phyloP scores from a whole-genome alignment of 2,329 filamentous ascomycete species.

The Pochonia chlamydosporia region DNA sequence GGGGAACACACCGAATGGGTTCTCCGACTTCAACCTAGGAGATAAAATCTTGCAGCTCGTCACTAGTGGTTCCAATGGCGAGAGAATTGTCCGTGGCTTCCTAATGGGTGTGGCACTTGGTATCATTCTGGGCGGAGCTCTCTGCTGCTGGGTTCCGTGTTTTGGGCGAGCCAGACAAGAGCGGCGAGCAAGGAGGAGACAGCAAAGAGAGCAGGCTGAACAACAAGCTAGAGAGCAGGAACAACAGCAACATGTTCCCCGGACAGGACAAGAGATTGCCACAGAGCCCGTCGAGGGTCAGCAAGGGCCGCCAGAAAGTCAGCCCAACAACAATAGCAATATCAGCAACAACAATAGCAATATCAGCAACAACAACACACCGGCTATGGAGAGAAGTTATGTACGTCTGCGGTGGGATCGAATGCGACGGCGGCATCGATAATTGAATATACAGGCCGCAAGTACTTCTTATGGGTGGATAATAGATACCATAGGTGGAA shows the following conservation, averaged over 20 bases:
- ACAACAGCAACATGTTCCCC: background rate
- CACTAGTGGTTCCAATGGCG: conserved; percentile 22
- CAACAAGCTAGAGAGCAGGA: background rate
- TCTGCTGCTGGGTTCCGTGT: conserved; percentile 29
- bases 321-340: too few species aligned
- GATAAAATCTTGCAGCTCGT: conserved; percentile 22
- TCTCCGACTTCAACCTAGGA: conserved; percentile 19
- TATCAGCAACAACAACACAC: too few species aligned
- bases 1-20: conserved; percentile 5
- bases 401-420: background rate
- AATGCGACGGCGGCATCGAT: background rate
- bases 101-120: conserved; percentile 27
- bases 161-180: conserved; percentile 15
- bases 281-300: background rate
- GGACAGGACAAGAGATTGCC: background rate
- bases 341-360: too few species aligned
- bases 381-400: background rate
- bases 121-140: conserved; percentile 23
- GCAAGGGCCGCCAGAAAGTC: too few species aligned
- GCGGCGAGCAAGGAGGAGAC: background rate
- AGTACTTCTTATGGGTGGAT: too few species aligned
- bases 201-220: background rate
- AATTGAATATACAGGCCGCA: too few species aligned
- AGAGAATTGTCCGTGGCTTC: conserved; percentile 27
- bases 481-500: too few species aligned